phyloP scores from a whole-genome alignment of 2,329 filamentous ascomycete species.

The Nemania sp. region DNA sequence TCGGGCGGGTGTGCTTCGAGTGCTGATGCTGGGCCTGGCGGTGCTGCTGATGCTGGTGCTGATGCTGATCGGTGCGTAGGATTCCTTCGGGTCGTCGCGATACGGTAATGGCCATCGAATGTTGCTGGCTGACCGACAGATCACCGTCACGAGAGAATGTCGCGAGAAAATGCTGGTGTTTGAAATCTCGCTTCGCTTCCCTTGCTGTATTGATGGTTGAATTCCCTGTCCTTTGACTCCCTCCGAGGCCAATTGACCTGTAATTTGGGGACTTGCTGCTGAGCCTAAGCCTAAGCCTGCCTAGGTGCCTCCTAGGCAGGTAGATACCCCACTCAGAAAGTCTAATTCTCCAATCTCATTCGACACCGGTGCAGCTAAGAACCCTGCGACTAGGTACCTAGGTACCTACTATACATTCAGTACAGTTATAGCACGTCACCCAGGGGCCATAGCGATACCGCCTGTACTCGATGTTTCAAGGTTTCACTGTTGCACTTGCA shows the following conservation, averaged over 20 bases:
- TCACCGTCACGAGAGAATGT: conserved; percentile 4
- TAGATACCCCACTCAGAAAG: conserved; percentile 8
- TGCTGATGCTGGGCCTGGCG: conserved; percentile 14
- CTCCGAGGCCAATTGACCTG: conserved; percentile 23
- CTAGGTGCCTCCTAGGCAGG: background rate
- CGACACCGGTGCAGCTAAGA: background rate
- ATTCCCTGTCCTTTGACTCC: conserved; percentile 18
- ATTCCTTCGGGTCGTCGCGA: conserved; percentile 37
- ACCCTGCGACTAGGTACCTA: too few species aligned
- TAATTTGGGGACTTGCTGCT: conserved; percentile 18
- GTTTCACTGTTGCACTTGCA: too few species aligned
- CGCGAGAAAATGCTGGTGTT: background rate
- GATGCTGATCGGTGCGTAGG: conserved; percentile 26
- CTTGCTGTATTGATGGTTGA: conserved; percentile 18
- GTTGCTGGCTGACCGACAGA: background rate
- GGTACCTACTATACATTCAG: too few species aligned
- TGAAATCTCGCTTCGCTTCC: conserved; percentile 4
- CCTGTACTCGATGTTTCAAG: too few species aligned
- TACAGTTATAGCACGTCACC: too few species aligned
- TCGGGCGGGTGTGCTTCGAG: conserved; percentile 21
- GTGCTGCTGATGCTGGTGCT: conserved; percentile 11
- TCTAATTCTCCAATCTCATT: background rate
- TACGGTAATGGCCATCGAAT: conserved; percentile 34
- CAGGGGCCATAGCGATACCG: too few species aligned
- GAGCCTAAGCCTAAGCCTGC: background rate